Percentiles rank a stretch among this genome's conserved stretches.
Conservation (phyloP, 177 flowering plant genomes). For the Telopea speciosissima region DNA sequence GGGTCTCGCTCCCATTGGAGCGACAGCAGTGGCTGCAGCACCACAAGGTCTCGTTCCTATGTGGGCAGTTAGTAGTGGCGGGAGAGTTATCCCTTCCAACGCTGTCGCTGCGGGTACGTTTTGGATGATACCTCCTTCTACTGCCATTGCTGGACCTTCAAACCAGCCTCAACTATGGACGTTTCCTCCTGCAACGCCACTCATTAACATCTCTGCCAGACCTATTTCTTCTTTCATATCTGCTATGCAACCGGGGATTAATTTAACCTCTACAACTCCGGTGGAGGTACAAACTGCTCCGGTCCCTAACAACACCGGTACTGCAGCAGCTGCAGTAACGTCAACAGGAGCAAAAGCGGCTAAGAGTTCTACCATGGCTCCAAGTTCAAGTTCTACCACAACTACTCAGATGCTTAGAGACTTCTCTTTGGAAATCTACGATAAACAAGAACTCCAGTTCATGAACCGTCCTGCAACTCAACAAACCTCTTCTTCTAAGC, state of each 20-base stretch:
- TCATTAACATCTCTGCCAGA: conserved; percentile 43
- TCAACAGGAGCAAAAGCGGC: conserved; percentile 18
- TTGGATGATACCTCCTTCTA: conserved; percentile 52
- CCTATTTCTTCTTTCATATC: conserved; percentile 46
- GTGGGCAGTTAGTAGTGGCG: conserved; percentile 46
- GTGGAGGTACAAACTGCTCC: conserved; percentile 14
- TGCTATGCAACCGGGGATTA: conserved; percentile 23
- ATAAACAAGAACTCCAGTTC: conserved; percentile 70
- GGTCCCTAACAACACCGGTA: background rate
- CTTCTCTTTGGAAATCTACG: conserved; percentile 57
- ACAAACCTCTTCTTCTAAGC: conserved; percentile 5
- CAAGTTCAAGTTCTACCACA: conserved; percentile 28
- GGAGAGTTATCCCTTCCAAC: conserved; percentile 33
- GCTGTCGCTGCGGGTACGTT: conserved; percentile 37
- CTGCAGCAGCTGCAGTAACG: conserved; percentile 4
- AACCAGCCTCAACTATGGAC: conserved; percentile 59
- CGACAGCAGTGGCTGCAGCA: conserved; percentile 10
- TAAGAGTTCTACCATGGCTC: conserved; percentile 39
- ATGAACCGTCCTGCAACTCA: conserved; percentile 23
- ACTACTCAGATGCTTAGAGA: conserved; percentile 44
- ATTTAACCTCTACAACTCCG: conserved; percentile 4
- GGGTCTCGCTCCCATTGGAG: conserved; percentile 38
- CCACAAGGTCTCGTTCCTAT: conserved; percentile 54
- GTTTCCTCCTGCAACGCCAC: conserved; percentile 39
- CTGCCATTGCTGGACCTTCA: conserved; percentile 27